Evolutionary conservation across 768 basidiomycete species (phyloP), one percentile per base, ranked within the genome.

Genomic region (Kwoniella sp.): DNA sequence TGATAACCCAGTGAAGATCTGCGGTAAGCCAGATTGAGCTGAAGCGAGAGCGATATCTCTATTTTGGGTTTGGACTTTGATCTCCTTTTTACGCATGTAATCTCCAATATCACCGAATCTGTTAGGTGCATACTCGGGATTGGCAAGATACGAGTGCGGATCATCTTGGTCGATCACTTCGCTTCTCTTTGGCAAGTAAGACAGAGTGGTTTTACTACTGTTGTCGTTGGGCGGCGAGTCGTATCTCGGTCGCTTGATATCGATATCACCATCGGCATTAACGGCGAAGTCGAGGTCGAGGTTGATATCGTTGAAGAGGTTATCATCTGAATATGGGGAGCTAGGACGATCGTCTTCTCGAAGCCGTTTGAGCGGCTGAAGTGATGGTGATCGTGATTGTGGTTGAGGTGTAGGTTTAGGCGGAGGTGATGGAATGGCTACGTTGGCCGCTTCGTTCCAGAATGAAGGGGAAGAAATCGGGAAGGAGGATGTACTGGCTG

Each of bases 71-170:
- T 81, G 80, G 24, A 98, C 78, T 78, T 98, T 98, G 29, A 89
- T 88, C 1, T 95, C 86, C 81, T 97, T 97, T 64, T 92, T 84
- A 1, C 83, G 80, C 91, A 96, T 92, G 74, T 96, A 97, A 73
- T 93, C 88, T 0, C 89, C 90, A 66, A 87, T 91, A 0, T 86
- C 86, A 15, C 91, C 92, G 77, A 94, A 97, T 36, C 83, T 85
- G 29, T 88, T 86, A 2, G 89, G 85, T 0, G 88, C 90, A 75
- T 94, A 96, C 22, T 80, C 78, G 1, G 72, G 57, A 25, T 70
- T 67, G 37, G 69, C 68, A 37, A 77, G 70, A 57, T 79, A 79
- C 1, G 63, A 44, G 59, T 76, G 74, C 1, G 68, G 60, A 24
- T 68, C 33, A 29, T 60, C 64, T n/a, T 64, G 62, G n/a, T 54